These are phyloP conservation scores for Bryoerythrophyllum caledonicum DNA, from an alignment of 225 moss, liverwort and hornwort species.

Conservation along the genomic window DNA sequence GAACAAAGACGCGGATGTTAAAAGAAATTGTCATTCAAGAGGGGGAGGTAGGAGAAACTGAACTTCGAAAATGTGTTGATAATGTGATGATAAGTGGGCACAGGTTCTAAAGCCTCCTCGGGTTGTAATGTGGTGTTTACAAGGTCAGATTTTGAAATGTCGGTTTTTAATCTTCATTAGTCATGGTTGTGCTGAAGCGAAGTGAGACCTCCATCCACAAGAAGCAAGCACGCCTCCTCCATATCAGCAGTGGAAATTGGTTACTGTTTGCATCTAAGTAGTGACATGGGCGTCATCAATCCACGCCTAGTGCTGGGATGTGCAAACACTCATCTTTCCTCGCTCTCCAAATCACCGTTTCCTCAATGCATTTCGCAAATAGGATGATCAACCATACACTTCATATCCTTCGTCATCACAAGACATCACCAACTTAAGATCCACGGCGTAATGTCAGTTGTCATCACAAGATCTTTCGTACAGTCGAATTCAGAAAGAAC, in stretches of 20 bases:
- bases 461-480: not conserved
- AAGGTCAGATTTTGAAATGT: too few species aligned
- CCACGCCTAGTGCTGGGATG: slow-evolving; percentile 40
- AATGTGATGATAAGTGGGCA: too few species aligned
- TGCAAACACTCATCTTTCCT: slow-evolving; percentile 14
- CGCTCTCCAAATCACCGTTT: slow-evolving; percentile 2
- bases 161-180: not conserved
- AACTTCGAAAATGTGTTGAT: too few species aligned
- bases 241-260: slow-evolving; percentile 29
- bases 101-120: too few species aligned
- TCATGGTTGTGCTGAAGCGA: slow-evolving; percentile 12
- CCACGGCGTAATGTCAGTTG: too few species aligned
- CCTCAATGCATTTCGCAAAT: slow-evolving; percentile 14
- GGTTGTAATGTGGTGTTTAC: too few species aligned
- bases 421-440: not conserved
- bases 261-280: slow-evolving; percentile 28
- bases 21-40: too few species aligned
- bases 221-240: slow-evolving; percentile 7
- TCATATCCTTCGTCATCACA: slow-evolving; percentile 14
- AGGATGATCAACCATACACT: slow-evolving; percentile 38
- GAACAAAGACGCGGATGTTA: too few species aligned
- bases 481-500: slow-evolving; percentile 5
- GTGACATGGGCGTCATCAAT: slow-evolving; percentile 34
- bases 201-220: not conserved
- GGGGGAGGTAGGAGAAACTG: too few species aligned